phyloP scores from a whole-genome alignment of 225 moss, liverwort and hornwort species.

The Rhytidiadelphus loreus region DNA sequence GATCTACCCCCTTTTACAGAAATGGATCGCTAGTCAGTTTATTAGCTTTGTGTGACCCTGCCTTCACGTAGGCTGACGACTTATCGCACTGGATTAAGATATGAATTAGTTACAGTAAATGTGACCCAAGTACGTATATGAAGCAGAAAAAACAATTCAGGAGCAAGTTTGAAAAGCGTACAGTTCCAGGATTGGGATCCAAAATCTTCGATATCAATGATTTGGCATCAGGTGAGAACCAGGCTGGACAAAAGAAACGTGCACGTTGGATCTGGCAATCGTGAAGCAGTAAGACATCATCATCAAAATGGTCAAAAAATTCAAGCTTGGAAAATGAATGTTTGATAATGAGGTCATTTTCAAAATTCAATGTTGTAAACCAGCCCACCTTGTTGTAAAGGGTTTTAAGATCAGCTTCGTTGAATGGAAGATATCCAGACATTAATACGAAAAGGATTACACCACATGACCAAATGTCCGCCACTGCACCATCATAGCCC shows the following conservation, averaged over 20 bases:
- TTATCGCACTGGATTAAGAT: not conserved
- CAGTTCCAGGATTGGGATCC: slow-evolving; percentile 58
- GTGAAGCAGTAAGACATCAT: not conserved
- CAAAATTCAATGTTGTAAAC: not conserved
- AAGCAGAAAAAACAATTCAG: not conserved
- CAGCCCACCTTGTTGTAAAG: slow-evolving; percentile 66
- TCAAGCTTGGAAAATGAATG: not conserved
- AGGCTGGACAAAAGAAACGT: slow-evolving; percentile 57
- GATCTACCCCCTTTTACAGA: not conserved
- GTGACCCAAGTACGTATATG: not conserved
- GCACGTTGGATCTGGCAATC: slow-evolving; percentile 58
- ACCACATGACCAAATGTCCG: slow-evolving; percentile 97
- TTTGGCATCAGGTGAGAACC: slow-evolving; percentile 65
- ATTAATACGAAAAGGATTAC: slow-evolving; percentile 92
- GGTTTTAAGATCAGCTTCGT: slow-evolving; percentile 63
- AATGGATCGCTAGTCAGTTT: not conserved
- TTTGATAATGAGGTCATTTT: not conserved
- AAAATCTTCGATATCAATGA: slow-evolving; percentile 57
- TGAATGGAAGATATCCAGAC: slow-evolving; percentile 89
- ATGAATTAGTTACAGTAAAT: not conserved
- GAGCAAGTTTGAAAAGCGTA: slow-evolving; percentile 22
- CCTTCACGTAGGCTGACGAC: not conserved
- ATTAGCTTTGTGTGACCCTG: not conserved
- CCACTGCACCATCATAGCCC: slow-evolving; percentile 97
- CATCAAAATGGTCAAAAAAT: not conserved